These are phyloP conservation scores for Skeletonema menzelii DNA, from an alignment of 108 stramenopile species.

Conservation along the genomic window DNA sequence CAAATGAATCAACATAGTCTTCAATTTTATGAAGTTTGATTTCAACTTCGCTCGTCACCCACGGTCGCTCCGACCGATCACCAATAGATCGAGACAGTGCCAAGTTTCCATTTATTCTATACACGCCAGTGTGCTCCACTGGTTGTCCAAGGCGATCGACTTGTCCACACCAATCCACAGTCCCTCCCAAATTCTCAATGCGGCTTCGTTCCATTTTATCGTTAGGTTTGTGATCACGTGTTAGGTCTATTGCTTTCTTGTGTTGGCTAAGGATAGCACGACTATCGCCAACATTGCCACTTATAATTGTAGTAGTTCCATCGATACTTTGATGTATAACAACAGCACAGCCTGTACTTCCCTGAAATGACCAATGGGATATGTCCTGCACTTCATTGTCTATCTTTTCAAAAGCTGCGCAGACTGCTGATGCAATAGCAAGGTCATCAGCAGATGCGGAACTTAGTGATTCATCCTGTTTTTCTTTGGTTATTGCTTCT, in stretches of 20 bases:
- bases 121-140: slow-evolving; percentile 75
- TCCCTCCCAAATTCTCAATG: slow-evolving; percentile 77
- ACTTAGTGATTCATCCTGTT: slow-evolving; percentile 22
- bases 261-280: slow-evolving; percentile 75
- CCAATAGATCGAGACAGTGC: slow-evolving; percentile 93
- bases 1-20: slow-evolving; percentile 53
- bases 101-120: slow-evolving; percentile 94
- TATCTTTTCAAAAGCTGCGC: slow-evolving; percentile 61
- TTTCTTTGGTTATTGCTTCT: slow-evolving; percentile 3
- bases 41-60: slow-evolving; percentile 83
- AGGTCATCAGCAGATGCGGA: slow-evolving; percentile 6
- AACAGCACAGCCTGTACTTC: slow-evolving; percentile 88
- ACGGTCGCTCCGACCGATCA: slow-evolving; percentile 89
- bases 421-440: slow-evolving; percentile 35
- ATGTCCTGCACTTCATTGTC: slow-evolving; percentile 67
- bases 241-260: slow-evolving; percentile 73
- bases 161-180: slow-evolving; percentile 76
- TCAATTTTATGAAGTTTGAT: slow-evolving; percentile 50
- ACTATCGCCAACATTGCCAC: slow-evolving; percentile 93
- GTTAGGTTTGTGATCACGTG: slow-evolving; percentile 89
- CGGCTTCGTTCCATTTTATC: slow-evolving; percentile 61
- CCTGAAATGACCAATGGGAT: slow-evolving; percentile 78
- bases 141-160: slow-evolving; percentile 48
- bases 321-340: slow-evolving; percentile 57
- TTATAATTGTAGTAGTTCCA: slow-evolving; percentile 51